Percentiles rank a stretch among this genome's conserved stretches.
Evolutionary conservation across 805 yeast species (phyloP).

Genomic region (Kazachstania kunashirensis): DNA sequence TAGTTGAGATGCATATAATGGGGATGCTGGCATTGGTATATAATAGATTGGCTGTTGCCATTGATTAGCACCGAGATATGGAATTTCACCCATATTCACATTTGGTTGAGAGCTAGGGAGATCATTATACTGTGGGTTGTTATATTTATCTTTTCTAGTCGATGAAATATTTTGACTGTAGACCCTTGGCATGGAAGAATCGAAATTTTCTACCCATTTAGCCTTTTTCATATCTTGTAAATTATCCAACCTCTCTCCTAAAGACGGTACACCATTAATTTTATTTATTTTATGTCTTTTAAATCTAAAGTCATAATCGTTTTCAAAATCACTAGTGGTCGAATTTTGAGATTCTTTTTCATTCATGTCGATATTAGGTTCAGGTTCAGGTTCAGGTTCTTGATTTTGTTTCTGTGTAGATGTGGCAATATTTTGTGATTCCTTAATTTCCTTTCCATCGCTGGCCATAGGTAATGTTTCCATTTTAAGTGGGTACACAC

Average conservation of each 20-base stretch:
- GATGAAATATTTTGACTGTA: too few relatives aligned
- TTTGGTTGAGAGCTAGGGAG: not conserved
- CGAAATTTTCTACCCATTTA: slow-evolving; percentile 27
- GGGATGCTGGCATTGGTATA: slow-evolving; percentile 19
- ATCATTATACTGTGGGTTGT: not conserved
- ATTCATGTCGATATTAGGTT: too few relatives aligned
- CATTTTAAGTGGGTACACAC: slow-evolving; percentile 18
- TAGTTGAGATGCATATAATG: slow-evolving; percentile 10
- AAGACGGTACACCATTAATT: slow-evolving; percentile 18
- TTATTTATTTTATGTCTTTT: slow-evolving; percentile 24
- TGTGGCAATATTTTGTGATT: not conserved
- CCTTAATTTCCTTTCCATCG: slow-evolving; percentile 1
- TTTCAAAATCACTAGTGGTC: slow-evolving; percentile 13
- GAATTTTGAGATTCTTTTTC: too few relatives aligned
- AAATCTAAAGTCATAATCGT: slow-evolving; percentile 27
- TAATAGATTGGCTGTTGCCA: slow-evolving; percentile 12
- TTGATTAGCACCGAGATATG: slow-evolving; percentile 1
- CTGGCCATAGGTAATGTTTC: slow-evolving; percentile 16
- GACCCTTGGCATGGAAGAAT: slow-evolving; percentile 18
- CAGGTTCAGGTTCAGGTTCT: not conserved
- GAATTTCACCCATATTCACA: not conserved
- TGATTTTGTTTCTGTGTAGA: slow-evolving; percentile 1
- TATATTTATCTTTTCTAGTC: not conserved
- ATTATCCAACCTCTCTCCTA: slow-evolving; percentile 26
- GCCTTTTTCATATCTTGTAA: slow-evolving; percentile 23